phyloP scores from a whole-genome alignment of 1,284 basidiomycete genomes.

The Phylloporus sp. region DNA sequence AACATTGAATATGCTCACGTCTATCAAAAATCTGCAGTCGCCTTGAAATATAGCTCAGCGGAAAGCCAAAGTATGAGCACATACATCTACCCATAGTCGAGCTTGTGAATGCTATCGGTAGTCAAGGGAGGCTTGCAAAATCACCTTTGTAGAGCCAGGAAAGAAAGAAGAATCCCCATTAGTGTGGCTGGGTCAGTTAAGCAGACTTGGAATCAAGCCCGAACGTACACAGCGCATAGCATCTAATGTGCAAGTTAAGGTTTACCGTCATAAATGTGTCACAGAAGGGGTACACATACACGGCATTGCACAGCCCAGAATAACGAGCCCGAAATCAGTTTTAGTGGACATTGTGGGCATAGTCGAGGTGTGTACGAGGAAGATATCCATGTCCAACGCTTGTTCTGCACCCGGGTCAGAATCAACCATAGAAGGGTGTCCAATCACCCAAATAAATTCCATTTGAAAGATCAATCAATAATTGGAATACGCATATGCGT shows the following conservation, averaged over 20 bases:
- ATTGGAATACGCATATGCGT: not conserved
- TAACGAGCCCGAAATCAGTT: not conserved
- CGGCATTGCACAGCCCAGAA: not conserved
- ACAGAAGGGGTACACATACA: not conserved
- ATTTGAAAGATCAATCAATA: not conserved
- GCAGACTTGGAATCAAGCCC: not conserved
- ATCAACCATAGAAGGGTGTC: too few relatives aligned
- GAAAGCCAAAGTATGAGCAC: not conserved
- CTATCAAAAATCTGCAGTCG: not conserved
- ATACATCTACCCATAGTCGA: not conserved
- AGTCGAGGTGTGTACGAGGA: not conserved
- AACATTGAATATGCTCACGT: not conserved
- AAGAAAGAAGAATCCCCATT: not conserved
- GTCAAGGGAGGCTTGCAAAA: not conserved
- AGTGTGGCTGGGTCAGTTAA: not conserved
- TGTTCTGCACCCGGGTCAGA: not conserved
- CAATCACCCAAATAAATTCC: constrained; percentile 5
- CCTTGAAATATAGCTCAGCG: not conserved
- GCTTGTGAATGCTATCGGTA: not conserved
- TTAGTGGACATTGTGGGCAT: not conserved
- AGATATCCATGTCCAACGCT: constrained; percentile 2
- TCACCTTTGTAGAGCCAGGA: not conserved
- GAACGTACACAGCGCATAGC: not conserved
- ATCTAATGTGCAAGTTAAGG: not conserved
- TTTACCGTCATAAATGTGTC: not conserved